phyloP scores from a whole-genome alignment of 2,329 filamentous ascomycete species.

The Stromatinia cepivora region DNA sequence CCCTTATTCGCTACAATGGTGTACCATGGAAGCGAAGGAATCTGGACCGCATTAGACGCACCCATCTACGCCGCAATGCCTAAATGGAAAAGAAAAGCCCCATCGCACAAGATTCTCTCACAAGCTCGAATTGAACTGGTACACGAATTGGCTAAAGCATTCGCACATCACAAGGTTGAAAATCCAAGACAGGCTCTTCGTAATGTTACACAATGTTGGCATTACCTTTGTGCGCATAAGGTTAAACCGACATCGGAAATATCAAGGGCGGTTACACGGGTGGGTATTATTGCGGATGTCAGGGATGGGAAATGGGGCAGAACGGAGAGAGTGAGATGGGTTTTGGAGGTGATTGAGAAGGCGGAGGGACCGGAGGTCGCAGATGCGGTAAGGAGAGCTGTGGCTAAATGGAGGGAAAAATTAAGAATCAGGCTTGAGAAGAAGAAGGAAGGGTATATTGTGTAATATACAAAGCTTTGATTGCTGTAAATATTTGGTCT shows the following conservation, averaged over 20 bases:
- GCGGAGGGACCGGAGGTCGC: slow-evolving; percentile 37
- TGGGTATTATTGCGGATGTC: slow-evolving; percentile 33
- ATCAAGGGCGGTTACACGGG: slow-evolving; percentile 31
- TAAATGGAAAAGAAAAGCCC: background rate
- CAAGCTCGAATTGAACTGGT: slow-evolving; percentile 31
- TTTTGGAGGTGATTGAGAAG: slow-evolving; percentile 29
- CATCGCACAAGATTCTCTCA: slow-evolving; percentile 22
- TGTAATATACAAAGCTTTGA: background rate
- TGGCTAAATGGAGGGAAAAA: slow-evolving; percentile 27
- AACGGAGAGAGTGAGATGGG: slow-evolving; percentile 32
- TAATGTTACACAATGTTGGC: slow-evolving; percentile 35
- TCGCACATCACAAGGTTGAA: slow-evolving; percentile 29
- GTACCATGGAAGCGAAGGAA: slow-evolving; percentile 21
- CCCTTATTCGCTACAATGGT: slow-evolving; percentile 33
- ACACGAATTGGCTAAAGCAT: slow-evolving; percentile 35
- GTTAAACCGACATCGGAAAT: slow-evolving; percentile 29
- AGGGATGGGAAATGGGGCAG: slow-evolving; percentile 27
- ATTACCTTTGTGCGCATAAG: slow-evolving; percentile 32
- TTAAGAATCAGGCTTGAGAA: background rate
- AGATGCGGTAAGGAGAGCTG: slow-evolving; percentile 28
- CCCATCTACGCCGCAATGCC: slow-evolving; percentile 23
- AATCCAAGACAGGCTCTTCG: slow-evolving; percentile 32
- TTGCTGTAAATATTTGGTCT: no score
- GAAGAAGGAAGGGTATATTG: background rate
- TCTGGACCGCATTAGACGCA: slow-evolving; percentile 34